phyloP scores from a whole-genome alignment of 768 basidiomycete species.

The Pulveroboletus sp. region DNA sequence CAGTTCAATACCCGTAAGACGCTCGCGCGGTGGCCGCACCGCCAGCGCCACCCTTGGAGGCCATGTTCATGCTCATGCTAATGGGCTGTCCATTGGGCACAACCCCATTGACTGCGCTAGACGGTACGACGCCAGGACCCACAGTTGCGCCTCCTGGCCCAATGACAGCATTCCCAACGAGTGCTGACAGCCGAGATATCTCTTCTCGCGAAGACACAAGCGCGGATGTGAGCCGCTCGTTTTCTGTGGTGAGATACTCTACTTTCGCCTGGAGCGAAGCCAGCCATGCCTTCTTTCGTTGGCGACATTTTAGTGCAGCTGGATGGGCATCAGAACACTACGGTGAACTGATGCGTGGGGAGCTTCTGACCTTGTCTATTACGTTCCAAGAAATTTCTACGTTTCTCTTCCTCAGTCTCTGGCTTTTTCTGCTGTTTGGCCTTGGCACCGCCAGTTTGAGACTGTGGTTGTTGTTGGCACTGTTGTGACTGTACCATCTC shows the following conservation, averaged over 20 bases:
- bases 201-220: conserved; percentile 89
- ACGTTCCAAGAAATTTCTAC: conserved; percentile 92
- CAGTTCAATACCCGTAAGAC: conserved; percentile 38
- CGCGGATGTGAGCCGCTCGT: conserved; percentile 86
- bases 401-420: conserved; percentile 97
- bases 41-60: conserved; percentile 33
- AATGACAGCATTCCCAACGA: conserved; percentile 64
- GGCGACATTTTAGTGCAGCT: conserved; percentile 98
- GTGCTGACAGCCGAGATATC: conserved; percentile 73
- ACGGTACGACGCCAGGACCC: conserved; percentile 27
- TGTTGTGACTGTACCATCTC: conserved; percentile 11
- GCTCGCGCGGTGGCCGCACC: conserved; percentile 29
- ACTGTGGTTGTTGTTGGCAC: conserved; percentile 18
- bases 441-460: conserved; percentile 14
- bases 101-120: conserved; percentile 24
- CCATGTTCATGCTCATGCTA: conserved; percentile 40
- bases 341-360: neutral
- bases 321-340: conserved; percentile 6
- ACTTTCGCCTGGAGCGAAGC: conserved; percentile 88
- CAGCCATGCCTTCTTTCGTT: conserved; percentile 98
- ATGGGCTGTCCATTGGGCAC: conserved; percentile 34
- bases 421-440: conserved; percentile 56
- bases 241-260: conserved; percentile 88
- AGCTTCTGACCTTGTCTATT: conserved; percentile 81
- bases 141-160: conserved; percentile 34